A percentile compares a stretch with the other conserved stretches of the same genome.
phyloP scores from a whole-genome alignment of 495 filamentous ascomycete genomes.

The Lasiosphaeria ovina region DNA sequence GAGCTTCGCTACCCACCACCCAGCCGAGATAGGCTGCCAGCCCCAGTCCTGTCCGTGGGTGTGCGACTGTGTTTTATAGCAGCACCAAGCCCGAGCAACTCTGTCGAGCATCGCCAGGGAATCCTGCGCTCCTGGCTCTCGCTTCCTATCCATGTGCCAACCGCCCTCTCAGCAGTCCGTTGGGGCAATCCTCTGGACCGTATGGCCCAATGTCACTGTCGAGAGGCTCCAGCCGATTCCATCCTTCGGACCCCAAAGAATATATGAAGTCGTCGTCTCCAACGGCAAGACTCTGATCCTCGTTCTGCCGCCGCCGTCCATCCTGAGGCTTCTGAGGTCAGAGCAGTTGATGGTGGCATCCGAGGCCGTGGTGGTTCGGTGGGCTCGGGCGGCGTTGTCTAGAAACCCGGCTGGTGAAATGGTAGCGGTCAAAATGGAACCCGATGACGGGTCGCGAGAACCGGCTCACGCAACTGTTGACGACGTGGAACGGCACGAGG shows the following conservation, averaged over 20 bases:
- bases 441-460: neutral
- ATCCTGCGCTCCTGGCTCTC: no score
- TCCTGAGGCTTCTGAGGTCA: constrained; percentile 39
- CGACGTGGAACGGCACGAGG: neutral
- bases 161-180: constrained; percentile 32
- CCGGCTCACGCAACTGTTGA: neutral
- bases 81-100: no score
- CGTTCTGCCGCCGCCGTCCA: constrained; percentile 33
- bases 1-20: no score
- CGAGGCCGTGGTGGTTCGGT: constrained; percentile 35
- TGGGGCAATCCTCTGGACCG: constrained; percentile 31
- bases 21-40: no score
- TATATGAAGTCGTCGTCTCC: constrained; percentile 35
- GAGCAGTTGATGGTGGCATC: constrained; percentile 36
- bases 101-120: no score
- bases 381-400: constrained; percentile 23
- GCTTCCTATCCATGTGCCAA: constrained; percentile 32
- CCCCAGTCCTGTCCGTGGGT: no score
- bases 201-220: constrained; percentile 29
- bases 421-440: constrained; percentile 3
- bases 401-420: constrained; percentile 4
- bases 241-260: constrained; percentile 32
- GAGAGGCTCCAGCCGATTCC: constrained; percentile 26
- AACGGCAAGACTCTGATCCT: constrained; percentile 34
- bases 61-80: no score